Conservation (phyloP, 371 early-diverging fungal genomes). For the Lichtheimia hyalospora region DNA sequence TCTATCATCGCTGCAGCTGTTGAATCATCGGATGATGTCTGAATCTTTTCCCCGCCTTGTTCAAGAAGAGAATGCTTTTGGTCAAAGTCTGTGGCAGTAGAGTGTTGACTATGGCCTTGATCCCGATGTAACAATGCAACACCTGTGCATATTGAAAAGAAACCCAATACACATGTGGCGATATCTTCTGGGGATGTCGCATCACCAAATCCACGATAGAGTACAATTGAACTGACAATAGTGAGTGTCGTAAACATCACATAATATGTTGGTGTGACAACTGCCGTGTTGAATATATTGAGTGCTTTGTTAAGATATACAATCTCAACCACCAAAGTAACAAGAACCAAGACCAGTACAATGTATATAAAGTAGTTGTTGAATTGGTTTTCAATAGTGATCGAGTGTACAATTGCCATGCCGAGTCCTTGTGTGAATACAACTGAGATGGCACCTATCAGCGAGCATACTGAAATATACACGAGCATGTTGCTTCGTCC, state of each 20-base stretch:
- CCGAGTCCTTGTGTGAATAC: constrained; percentile 92
- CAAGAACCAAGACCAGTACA: constrained; percentile 69
- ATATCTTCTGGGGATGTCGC: constrained; percentile 68
- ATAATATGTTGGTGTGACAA: constrained; percentile 92
- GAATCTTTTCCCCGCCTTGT: background rate
- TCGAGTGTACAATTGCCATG: constrained; percentile 86
- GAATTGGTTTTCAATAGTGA: constrained; percentile 85
- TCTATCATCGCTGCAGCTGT: too few relatives aligned
- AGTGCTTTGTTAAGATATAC: constrained; percentile 97
- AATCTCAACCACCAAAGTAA: constrained; percentile 84
- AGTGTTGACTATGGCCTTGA: background rate
- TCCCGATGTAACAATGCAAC: constrained; percentile 34
- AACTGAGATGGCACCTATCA: constrained; percentile 90
- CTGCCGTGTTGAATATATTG: constrained; percentile 87
- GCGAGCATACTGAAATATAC: constrained; percentile 82
- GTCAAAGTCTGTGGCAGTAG: too few relatives aligned
- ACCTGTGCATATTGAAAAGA: constrained; percentile 81
- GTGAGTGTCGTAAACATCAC: constrained; percentile 93
- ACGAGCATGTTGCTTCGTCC: constrained; percentile 85
- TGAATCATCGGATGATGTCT: background rate
- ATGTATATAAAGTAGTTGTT: constrained; percentile 84
- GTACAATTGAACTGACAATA: constrained; percentile 82
- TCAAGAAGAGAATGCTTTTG: background rate
- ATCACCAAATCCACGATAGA: constrained; percentile 80
- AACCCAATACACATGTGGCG: constrained; percentile 85